Conservation (phyloP, 2,329 filamentous ascomycete species). For the Colletotrichum sp. region DNA sequence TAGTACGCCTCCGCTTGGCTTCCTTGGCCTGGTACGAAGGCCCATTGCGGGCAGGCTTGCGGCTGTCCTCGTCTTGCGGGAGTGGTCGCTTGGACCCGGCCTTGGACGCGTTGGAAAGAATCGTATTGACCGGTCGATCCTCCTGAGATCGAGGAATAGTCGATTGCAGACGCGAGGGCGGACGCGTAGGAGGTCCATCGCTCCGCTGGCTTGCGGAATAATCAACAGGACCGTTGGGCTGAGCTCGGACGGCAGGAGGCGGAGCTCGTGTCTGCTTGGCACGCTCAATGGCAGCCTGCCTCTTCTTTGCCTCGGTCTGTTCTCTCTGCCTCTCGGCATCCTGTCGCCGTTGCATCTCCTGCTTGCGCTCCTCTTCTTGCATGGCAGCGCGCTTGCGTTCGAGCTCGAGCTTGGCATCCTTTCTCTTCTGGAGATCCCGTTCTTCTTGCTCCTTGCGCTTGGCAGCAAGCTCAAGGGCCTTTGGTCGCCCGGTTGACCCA, state of each 20-base stretch:
- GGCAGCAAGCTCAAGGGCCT: constrained; percentile 76
- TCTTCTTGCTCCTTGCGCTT: constrained; percentile 88
- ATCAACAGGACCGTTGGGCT: constrained; percentile 57
- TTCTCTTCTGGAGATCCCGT: constrained; percentile 77
- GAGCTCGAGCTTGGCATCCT: constrained; percentile 80
- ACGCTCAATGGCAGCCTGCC: constrained; percentile 67
- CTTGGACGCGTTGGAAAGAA: constrained; percentile 69
- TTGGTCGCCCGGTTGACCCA: constrained; percentile 69
- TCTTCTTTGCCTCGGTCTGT: constrained; percentile 69
- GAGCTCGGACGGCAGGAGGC: constrained; percentile 62
- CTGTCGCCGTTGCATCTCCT: constrained; percentile 63
- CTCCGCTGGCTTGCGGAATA: constrained; percentile 36
- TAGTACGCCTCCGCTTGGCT: constrained; percentile 79
- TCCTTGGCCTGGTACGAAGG: constrained; percentile 74
- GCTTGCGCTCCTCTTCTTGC: constrained; percentile 69
- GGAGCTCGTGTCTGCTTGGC: constrained; percentile 70
- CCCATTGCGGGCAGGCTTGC: constrained; percentile 56
- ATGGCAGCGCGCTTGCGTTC: constrained; percentile 75
- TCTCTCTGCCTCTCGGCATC: constrained; percentile 68
- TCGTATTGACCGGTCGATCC: constrained; percentile 68
- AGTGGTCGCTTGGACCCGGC: constrained; percentile 77
- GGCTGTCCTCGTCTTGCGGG: constrained; percentile 66
- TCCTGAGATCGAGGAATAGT: constrained; percentile 58
- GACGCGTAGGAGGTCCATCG: constrained; percentile 37
- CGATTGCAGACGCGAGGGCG: constrained; percentile 64